phyloP scores from a whole-genome alignment of 1,139 yeast genomes.

The Yamadazyma oceani region DNA sequence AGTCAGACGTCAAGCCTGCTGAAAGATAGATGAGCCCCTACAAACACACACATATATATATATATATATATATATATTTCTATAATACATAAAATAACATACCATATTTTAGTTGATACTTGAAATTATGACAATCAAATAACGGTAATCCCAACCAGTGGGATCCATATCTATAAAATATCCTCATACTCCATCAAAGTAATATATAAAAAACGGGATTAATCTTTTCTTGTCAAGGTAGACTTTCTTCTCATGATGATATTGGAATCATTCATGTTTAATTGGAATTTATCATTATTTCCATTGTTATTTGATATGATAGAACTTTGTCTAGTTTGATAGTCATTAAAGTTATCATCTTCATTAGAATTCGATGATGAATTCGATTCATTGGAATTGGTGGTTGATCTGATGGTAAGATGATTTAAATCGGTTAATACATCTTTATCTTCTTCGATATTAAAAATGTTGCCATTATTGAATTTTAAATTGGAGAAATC shows the following conservation, averaged over 20 bases:
- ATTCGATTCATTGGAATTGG: constrained; percentile 17
- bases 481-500: constrained; percentile 16
- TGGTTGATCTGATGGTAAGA: constrained; percentile 14
- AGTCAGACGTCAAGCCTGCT: constrained; percentile 39
- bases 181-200: no score
- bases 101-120: no score
- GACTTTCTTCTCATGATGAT: constrained; percentile 39
- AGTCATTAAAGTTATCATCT: constrained; percentile 20
- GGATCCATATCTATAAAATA: no score
- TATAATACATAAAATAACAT: no score
- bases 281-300: constrained; percentile 35
- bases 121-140: no score
- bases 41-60: no score
- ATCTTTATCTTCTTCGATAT: constrained; percentile 20
- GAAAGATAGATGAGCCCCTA: constrained; percentile 24
- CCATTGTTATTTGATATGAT: constrained; percentile 36
- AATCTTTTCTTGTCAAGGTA: constrained; percentile 13
- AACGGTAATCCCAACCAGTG: no score
- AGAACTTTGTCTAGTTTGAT: constrained; percentile 46
- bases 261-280: constrained; percentile 45
- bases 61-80: no score
- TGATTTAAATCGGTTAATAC: constrained; percentile 17
- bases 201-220: not conserved
- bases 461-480: constrained; percentile 37
- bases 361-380: constrained; percentile 22